phyloP scores from a whole-genome alignment of 2,329 filamentous ascomycete species.

The Phialophora tarda region DNA sequence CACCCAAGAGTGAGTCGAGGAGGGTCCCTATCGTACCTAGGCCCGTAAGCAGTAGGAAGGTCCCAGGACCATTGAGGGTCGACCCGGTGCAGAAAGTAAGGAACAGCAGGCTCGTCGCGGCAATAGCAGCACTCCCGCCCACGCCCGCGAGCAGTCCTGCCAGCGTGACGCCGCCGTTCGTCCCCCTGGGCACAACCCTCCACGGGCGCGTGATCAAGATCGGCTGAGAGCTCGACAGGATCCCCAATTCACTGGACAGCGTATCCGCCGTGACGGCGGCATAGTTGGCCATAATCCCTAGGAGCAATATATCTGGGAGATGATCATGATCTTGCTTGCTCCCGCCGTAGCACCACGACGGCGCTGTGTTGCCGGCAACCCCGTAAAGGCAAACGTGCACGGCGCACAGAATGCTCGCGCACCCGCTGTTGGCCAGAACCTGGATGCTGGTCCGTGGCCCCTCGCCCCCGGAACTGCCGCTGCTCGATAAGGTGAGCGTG shows the following conservation, averaged over 20 bases:
- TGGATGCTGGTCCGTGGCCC: conserved; percentile 83
- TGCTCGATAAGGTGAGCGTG: conserved; percentile 76
- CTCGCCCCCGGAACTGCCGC: conserved; percentile 73
- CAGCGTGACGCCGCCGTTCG: conserved; percentile 87
- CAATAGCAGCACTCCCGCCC: conserved; percentile 71
- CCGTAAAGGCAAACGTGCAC: conserved; percentile 32
- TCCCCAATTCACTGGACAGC: conserved; percentile 93
- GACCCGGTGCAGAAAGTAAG: conserved; percentile 58
- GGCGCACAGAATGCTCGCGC: conserved; percentile 70
- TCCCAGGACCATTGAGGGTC: conserved; percentile 46
- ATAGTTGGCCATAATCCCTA: conserved; percentile 80
- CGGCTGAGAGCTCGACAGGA: conserved; percentile 75
- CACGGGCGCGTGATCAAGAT: conserved; percentile 80
- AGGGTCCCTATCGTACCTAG: conserved; percentile 82
- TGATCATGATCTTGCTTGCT: conserved; percentile 4
- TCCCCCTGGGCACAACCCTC: conserved; percentile 82
- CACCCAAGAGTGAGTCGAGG: conserved; percentile 86
- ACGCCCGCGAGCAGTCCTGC: conserved; percentile 75
- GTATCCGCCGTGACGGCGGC: conserved; percentile 92
- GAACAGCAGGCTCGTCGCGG: conserved; percentile 70
- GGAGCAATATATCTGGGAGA: conserved; percentile 60
- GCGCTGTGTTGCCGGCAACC: neutral
- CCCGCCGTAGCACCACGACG: conserved; percentile 17
- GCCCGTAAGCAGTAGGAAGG: conserved; percentile 61
- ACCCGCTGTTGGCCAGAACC: conserved; percentile 85